Evolutionary conservation across 1,284 basidiomycete species (phyloP), one percentile per base, ranked within the genome.

Genomic region (Mycena citricolor): DNA sequence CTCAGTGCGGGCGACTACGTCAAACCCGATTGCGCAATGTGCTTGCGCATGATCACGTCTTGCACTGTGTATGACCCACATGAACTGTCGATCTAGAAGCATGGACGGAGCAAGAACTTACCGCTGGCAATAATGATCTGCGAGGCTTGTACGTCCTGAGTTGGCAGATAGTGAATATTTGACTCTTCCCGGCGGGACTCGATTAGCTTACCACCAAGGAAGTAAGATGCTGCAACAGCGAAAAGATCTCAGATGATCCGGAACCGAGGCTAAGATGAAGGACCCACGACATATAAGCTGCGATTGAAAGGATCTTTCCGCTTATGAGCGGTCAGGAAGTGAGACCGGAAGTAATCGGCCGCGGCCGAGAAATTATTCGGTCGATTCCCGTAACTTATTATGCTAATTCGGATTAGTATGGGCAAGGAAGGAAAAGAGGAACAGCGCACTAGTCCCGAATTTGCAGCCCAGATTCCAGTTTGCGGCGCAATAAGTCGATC

Each of bases 331-430:
- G 86, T 83, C 32, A 82, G 68, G 58, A 89, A 89, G 59, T 90
- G 87, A 20, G 83, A 78, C 26, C 81, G 77, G 68, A 90, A 90
- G 60, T 90, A 90, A 47, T 83, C 78, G 36, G 84, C 76, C 13
- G 83, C 86, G 32, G 78, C 78, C 51, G 81, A 77, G 59, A 72
- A 88, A 40, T 71, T 77, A 56, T 90, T 90, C 34, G 82, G 74
- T 42, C 87, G 69, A 51, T 86, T 75, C 6, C 83, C 86, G 57
- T 84, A 90, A 42, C 86, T 88, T 30, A 83, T 86, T 61, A 90
- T 88, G 61, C 86, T 89, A 57, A 24, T 10, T 22, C 47, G 21
- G 31, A n/a, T 24, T 12, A 37, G 35, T 39, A 39, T n/a, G n/a
- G n/a, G n/a, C 29, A 32, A 26, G n/a, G 23, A 19, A 31, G 41